Evolutionary conservation across 2,329 filamentous ascomycete genomes (phyloP).

Genomic region (Aspergillus niger): DNA sequence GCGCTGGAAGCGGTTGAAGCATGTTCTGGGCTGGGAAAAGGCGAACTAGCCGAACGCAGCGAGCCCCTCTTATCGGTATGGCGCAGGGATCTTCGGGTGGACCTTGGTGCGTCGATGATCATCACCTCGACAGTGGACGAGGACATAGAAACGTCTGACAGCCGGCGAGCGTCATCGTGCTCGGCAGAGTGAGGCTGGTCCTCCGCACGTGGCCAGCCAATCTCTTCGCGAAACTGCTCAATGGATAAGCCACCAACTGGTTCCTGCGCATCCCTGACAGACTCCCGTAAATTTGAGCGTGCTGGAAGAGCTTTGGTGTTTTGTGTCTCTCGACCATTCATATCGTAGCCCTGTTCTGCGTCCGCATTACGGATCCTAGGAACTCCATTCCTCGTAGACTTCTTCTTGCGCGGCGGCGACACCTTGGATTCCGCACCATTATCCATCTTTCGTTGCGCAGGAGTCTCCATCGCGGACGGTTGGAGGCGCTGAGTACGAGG

Average conservation of each 20-base stretch:
- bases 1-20: constrained; percentile 48
- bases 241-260: constrained; percentile 40
- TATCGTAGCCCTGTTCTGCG: constrained; percentile 6
- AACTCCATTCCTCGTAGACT: constrained; percentile 6
- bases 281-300: constrained; percentile 36
- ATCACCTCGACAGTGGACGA: constrained; percentile 59
- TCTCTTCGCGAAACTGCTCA: constrained; percentile 52
- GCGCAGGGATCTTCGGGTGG: constrained; percentile 50
- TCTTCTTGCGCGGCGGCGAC: constrained; percentile 8
- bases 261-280: constrained; percentile 32
- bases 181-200: constrained; percentile 29
- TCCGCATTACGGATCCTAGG: constrained; percentile 5
- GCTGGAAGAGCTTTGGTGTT: constrained; percentile 26
- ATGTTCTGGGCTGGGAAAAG: constrained; percentile 47
- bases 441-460: constrained; percentile 26
- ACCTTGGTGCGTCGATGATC: constrained; percentile 54
- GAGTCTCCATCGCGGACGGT: background rate
- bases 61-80: constrained; percentile 58
- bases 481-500: constrained; percentile 4
- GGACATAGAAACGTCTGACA: constrained; percentile 52
- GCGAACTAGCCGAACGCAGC: constrained; percentile 51
- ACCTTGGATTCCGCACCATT: background rate
- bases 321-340: constrained; percentile 16
- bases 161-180: constrained; percentile 40
- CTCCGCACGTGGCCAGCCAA: constrained; percentile 51